These are phyloP conservation scores for Cyclostephanos tholiformis DNA, from an alignment of 108 stramenopile species.

Conservation along the genomic window DNA sequence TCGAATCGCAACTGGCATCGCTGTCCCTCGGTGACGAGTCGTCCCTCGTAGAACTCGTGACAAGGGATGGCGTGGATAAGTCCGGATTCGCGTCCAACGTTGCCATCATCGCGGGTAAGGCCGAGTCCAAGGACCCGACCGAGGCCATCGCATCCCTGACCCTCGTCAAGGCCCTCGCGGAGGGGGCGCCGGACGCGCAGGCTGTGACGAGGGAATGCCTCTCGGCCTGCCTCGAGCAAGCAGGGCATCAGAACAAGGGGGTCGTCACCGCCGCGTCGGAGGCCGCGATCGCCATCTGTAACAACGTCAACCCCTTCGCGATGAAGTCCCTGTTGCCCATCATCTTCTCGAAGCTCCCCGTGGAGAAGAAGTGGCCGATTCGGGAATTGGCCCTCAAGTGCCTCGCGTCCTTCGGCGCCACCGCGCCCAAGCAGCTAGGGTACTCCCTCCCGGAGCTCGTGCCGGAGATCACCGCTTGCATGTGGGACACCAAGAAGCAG, in stretches of 20 bases:
- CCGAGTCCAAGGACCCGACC: conserved; percentile 74
- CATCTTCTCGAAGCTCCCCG: conserved; percentile 79
- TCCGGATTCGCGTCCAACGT: conserved; percentile 77
- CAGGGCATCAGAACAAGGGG: conserved; percentile 62
- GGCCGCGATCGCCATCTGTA: conserved; percentile 79
- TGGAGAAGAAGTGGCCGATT: conserved; percentile 88
- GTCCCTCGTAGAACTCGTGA: conserved; percentile 75
- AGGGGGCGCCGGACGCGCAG: conserved; percentile 72
- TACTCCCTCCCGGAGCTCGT: conserved; percentile 90
- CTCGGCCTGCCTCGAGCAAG: conserved; percentile 77
- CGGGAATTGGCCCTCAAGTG: conserved; percentile 86
- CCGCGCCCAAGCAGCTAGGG: conserved; percentile 85
- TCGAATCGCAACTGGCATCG: conserved; percentile 77
- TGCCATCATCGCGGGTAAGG: conserved; percentile 66
- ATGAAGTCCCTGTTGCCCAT: conserved; percentile 86
- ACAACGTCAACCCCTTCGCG: conserved; percentile 84
- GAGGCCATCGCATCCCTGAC: conserved; percentile 81
- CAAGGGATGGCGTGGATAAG: conserved; percentile 81
- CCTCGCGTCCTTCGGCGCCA: conserved; percentile 64
- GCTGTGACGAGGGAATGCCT: conserved; percentile 77
- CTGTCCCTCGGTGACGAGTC: conserved; percentile 82
- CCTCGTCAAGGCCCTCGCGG: conserved; percentile 77
- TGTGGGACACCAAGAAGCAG: conserved; percentile 99
- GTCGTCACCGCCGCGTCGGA: conserved; percentile 67
- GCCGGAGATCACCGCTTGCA: conserved; percentile 93